Percentiles rank a stretch among this genome's conserved stretches.
These are phyloP conservation scores for Salmacisia buchloeana DNA, from an alignment of 1,284 basidiomycete genomes.

Conservation along the genomic window DNA sequence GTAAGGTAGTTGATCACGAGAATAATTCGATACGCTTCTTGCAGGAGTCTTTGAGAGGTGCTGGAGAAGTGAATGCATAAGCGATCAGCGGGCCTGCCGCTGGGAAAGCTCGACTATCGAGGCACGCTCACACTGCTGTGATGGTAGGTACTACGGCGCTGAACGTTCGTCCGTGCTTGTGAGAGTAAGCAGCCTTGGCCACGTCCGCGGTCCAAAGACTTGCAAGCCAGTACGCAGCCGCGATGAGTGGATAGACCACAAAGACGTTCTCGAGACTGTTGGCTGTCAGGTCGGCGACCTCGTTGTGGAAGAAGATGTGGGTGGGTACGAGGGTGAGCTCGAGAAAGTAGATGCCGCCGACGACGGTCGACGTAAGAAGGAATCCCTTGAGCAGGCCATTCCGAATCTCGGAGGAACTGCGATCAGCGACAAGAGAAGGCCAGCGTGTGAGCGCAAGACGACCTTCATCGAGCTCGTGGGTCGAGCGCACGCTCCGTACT, in stretches of 20 bases:
- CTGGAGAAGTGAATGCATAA: background rate
- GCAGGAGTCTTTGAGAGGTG: constrained; percentile 28
- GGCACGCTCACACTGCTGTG: background rate
- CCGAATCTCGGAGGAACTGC: constrained; percentile 34
- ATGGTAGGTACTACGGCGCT: background rate
- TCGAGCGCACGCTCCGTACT: background rate
- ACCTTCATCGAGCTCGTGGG: background rate
- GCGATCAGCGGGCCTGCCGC: background rate
- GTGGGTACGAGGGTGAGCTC: constrained; percentile 44
- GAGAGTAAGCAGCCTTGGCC: constrained; percentile 39
- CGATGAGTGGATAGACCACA: constrained; percentile 47
- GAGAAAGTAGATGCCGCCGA: constrained; percentile 40
- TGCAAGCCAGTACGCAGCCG: constrained; percentile 41
- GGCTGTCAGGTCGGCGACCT: background rate
- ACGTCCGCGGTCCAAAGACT: constrained; percentile 46
- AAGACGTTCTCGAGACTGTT: constrained; percentile 26
- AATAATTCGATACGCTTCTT: constrained; percentile 36
- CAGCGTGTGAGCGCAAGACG: background rate
- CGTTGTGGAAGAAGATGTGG: constrained; percentile 24
- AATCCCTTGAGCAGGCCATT: constrained; percentile 42
- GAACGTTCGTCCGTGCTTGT: constrained; percentile 18
- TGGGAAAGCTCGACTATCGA: background rate
- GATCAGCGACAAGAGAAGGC: background rate
- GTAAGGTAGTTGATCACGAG: constrained; percentile 41
- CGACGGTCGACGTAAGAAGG: constrained; percentile 35